These are phyloP conservation scores for Akanthomyces uredinophilus DNA, from an alignment of 2,329 filamentous ascomycete species.

Conservation along the genomic window DNA sequence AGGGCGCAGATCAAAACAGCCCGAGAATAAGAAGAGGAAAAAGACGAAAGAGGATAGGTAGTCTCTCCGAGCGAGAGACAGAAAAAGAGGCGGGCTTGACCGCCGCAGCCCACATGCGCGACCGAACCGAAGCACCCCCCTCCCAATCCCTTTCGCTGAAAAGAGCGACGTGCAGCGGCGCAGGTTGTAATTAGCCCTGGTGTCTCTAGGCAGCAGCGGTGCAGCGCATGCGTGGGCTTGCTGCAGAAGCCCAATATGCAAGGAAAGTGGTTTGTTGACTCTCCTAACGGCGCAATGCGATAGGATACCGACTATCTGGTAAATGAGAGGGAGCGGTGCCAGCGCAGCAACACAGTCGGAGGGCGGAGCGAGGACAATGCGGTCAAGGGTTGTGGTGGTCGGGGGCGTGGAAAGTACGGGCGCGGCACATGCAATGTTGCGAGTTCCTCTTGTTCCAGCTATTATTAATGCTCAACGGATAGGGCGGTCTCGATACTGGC, in stretches of 20 bases:
- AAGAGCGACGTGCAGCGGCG: too few species aligned
- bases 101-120: too few species aligned
- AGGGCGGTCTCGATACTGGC: too few species aligned
- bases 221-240: not conserved
- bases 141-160: too few species aligned
- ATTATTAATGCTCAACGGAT: too few species aligned
- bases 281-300: not conserved
- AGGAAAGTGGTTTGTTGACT: not conserved
- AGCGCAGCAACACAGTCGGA: not conserved
- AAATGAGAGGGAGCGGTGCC: slow-evolving; percentile 12
- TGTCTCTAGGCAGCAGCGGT: not conserved
- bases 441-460: not conserved
- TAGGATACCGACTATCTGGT: slow-evolving; percentile 12
- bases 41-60: too few species aligned
- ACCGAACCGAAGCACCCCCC: too few species aligned
- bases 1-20: too few species aligned
- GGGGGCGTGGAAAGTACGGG: not conserved
- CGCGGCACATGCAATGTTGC: not conserved
- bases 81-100: too few species aligned
- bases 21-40: too few species aligned
- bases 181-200: not conserved
- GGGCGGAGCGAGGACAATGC: not conserved
- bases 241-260: too few species aligned
- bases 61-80: too few species aligned
- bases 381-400: not conserved